A percentile compares a stretch with the other conserved stretches of the same genome.
phyloP scores from a whole-genome alignment of 495 filamentous ascomycete genomes.

The Staphylotrichum longicolle region DNA sequence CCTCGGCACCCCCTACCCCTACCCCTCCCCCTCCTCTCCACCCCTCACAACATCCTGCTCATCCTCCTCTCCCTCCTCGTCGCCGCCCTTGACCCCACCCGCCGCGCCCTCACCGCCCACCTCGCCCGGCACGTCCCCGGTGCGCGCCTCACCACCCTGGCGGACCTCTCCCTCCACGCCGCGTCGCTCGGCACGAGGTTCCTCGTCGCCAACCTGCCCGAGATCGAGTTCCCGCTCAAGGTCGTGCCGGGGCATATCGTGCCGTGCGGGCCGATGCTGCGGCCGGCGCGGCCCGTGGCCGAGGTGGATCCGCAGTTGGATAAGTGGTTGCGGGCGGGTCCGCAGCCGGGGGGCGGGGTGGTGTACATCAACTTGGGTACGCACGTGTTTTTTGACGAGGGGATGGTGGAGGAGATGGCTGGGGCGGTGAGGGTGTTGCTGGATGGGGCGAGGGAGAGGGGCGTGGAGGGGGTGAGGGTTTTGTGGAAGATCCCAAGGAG shows the following conservation, averaged over 20 bases:
- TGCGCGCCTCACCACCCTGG: conserved; percentile 25
- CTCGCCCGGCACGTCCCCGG: conserved; percentile 9
- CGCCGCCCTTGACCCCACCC: conserved; percentile 22
- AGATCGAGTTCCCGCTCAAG: conserved; percentile 35
- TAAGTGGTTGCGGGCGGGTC: conserved; percentile 34
- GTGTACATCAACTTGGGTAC: conserved; percentile 46
- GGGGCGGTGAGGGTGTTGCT: conserved; percentile 36
- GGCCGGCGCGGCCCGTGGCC: conserved; percentile 35
- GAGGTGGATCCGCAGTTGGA: conserved; percentile 35
- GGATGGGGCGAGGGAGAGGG: conserved; percentile 15
- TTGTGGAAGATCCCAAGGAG: conserved; percentile 44
- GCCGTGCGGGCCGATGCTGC: conserved; percentile 52
- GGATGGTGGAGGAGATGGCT: conserved; percentile 34
- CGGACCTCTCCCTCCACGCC: conserved; percentile 21
- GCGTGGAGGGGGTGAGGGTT: conserved; percentile 34
- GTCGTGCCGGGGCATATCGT: conserved; percentile 45
- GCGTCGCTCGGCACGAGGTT: conserved; percentile 4
- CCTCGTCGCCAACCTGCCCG: conserved; percentile 30
- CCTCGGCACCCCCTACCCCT: conserved; percentile 21
- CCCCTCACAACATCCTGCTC: conserved; percentile 27
- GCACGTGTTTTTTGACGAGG: conserved; percentile 24
- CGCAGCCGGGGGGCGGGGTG: conserved; percentile 20
- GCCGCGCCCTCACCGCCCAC: conserved; percentile 19
- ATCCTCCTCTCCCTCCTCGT: conserved; percentile 24
- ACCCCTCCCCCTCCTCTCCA: conserved; percentile 16